phyloP scores from a whole-genome alignment of 169 alveolate species.

The Plasmodium gallinaceum region DNA sequence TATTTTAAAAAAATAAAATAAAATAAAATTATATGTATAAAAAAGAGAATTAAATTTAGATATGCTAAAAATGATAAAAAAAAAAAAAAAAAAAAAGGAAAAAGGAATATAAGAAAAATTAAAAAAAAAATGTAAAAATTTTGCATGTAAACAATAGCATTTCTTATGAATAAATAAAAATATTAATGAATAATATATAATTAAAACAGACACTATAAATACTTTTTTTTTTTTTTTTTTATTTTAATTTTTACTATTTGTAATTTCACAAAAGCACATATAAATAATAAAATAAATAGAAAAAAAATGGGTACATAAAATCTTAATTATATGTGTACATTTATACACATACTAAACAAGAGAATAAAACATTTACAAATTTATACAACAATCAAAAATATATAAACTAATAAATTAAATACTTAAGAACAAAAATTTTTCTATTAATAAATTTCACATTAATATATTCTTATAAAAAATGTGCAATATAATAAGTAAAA shows the following conservation, averaged over 20 bases:
- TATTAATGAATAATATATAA: background rate
- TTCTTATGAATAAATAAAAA: background rate
- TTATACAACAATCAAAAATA: constrained; percentile 4
- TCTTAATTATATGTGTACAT: background rate
- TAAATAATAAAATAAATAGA: background rate
- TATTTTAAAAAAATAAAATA: too few relatives aligned
- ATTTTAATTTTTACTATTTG: background rate
- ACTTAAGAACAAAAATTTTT: background rate
- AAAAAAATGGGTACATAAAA: background rate
- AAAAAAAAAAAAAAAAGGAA: constrained; percentile 15
- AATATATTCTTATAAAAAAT: background rate
- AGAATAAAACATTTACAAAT: background rate
- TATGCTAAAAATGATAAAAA: constrained; percentile 21
- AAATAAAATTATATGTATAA: constrained; percentile 15
- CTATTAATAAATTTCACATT: background rate
- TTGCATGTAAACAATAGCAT: constrained; percentile 32
- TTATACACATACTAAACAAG: constrained; percentile 1
- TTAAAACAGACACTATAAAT: background rate
- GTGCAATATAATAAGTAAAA: background rate
- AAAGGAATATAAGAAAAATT: constrained; percentile 6
- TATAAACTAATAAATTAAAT: background rate
- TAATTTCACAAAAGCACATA: background rate
- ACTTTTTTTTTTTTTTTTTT: background rate
- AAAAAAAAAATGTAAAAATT: constrained; percentile 10
- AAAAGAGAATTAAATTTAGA: constrained; percentile 40